Evolutionary conservation across 2,329 filamentous ascomycete genomes (phyloP).

Genomic region (Fusarium tuaranense): DNA sequence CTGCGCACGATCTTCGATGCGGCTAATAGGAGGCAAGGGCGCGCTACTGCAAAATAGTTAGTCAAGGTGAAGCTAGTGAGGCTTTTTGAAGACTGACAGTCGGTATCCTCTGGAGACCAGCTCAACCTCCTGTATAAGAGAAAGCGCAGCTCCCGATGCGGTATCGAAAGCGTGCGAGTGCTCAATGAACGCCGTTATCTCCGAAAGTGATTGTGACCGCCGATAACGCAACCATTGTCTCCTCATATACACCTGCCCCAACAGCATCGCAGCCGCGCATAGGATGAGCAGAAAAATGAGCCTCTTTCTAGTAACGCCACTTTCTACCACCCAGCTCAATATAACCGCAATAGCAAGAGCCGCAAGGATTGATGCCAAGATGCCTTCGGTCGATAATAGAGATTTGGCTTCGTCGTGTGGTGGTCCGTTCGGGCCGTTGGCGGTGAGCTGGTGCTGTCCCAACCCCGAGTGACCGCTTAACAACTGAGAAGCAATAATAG

Average conservation of each 20-base stretch:
- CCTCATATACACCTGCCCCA: conserved; percentile 77
- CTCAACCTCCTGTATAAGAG: conserved; percentile 94
- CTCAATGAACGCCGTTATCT: conserved; percentile 75
- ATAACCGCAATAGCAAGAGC: conserved; percentile 77
- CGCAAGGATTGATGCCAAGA: conserved; percentile 60
- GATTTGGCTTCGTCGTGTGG: conserved; percentile 41
- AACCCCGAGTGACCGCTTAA: conserved; percentile 76
- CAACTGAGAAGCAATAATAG: conserved; percentile 91
- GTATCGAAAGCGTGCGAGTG: conserved; percentile 86
- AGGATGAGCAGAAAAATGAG: conserved; percentile 61
- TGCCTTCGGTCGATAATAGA: conserved; percentile 56
- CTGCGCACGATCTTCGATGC: conserved; percentile 86
- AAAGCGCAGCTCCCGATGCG: conserved; percentile 79
- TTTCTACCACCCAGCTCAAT: conserved; percentile 75
- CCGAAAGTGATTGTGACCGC: conserved; percentile 77
- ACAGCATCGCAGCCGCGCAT: conserved; percentile 64
- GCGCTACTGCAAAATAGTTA: conserved; percentile 71
- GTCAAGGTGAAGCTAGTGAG: background rate
- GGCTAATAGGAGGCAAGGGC: conserved; percentile 90
- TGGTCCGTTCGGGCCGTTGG: conserved; percentile 25
- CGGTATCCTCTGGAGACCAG: conserved; percentile 91
- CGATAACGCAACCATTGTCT: conserved; percentile 86
- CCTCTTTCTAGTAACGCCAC: conserved; percentile 68
- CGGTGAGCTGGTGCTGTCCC: conserved; percentile 46
- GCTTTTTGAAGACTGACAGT: conserved; percentile 66